phyloP scores from a whole-genome alignment of 176 grass and related monocot species.

The Tillandsia leiboldiana region DNA sequence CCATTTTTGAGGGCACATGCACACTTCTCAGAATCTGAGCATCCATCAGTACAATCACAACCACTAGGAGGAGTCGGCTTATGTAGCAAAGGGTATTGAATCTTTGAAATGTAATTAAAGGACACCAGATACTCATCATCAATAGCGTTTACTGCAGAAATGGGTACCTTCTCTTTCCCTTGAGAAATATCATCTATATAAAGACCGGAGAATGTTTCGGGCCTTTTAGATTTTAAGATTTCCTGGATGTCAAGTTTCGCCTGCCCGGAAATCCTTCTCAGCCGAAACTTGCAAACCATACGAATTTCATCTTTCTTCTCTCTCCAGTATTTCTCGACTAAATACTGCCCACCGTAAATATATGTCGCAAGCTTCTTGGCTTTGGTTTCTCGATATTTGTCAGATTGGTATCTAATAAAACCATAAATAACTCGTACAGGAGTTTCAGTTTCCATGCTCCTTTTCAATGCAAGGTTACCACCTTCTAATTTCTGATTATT shows the following conservation, averaged over 20 bases:
- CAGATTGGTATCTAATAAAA: conserved; percentile 9
- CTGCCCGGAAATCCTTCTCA: conserved; percentile 61
- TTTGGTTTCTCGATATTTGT: conserved; percentile 16
- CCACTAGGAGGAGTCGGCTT: conserved; percentile 30
- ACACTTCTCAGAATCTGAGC: conserved; percentile 50
- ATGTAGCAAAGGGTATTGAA: conserved; percentile 31
- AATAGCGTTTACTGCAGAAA: conserved; percentile 61
- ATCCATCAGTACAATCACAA: conserved; percentile 53
- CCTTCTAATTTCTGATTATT: conserved; percentile 40
- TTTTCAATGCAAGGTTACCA: conserved; percentile 56
- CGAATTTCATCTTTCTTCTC: conserved; percentile 29
- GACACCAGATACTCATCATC: conserved; percentile 42
- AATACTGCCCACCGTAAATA: conserved; percentile 81
- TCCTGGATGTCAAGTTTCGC: conserved; percentile 42
- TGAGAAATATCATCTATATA: conserved; percentile 58
- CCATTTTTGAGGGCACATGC: conserved; percentile 71
- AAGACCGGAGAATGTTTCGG: conserved; percentile 26
- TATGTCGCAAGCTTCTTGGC: conserved; percentile 35
- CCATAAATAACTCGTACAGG: conserved; percentile 70
- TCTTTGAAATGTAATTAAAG: conserved; percentile 42
- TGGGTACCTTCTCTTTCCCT: conserved; percentile 57
- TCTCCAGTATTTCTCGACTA: conserved; percentile 64
- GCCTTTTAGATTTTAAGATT: conserved; percentile 35
- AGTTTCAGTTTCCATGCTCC: conserved; percentile 67
- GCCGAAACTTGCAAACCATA: conserved; percentile 49